Evolutionary conservation across 2,329 filamentous ascomycete species (phyloP), one percentile per base, ranked within the genome.

Genomic region (Ophiostoma australiae): DNA sequence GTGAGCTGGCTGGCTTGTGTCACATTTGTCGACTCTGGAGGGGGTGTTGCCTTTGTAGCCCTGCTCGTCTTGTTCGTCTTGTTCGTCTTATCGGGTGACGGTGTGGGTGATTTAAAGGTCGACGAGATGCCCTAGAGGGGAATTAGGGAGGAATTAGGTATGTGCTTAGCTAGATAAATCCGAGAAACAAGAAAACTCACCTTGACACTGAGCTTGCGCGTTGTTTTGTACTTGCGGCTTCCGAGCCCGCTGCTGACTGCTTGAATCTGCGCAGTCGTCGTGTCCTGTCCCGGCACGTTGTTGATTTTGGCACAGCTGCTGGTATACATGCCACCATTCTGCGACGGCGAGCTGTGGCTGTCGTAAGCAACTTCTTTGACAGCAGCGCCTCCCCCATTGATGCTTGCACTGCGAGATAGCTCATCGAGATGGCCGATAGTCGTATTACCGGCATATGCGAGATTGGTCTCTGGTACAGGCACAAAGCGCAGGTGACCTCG

Each of bases 401-500:
- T 69, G 17, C 33, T 39, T 5, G 4, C 35, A 33, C 69, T 55
- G 7, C 37, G 48, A 52, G 77, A 83, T 72, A 86, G 76, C 41
- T 87, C 85, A 70, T 91, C 87, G 66, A 92, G 87, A 75, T 91
- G 88, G 15, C 88, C 87, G 23, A 87, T 83, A 20, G 91, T 81
- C 0, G 92, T 97, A 74, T 83, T 88, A 13, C 91, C 90, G 70
- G 89, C 89, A 69, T 84, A 89, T 0, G 90, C 92, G 20, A 92
- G 80, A 73, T 90, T 90, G 71, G 92, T 90, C 76, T 94, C 91
- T 0, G 85, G 78, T 4, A 92, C 86, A 0, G 90, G 81, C 7
- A 88, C 80, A 76, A 94, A 97, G 44, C 89, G 88, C 71, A 97
- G 80, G 44, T 93, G 84, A 1, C 93, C 93, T 55, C 92, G 86